These are phyloP conservation scores for Melanogaster broomeanus DNA, from an alignment of 768 basidiomycete genomes.

Conservation along the genomic window DNA sequence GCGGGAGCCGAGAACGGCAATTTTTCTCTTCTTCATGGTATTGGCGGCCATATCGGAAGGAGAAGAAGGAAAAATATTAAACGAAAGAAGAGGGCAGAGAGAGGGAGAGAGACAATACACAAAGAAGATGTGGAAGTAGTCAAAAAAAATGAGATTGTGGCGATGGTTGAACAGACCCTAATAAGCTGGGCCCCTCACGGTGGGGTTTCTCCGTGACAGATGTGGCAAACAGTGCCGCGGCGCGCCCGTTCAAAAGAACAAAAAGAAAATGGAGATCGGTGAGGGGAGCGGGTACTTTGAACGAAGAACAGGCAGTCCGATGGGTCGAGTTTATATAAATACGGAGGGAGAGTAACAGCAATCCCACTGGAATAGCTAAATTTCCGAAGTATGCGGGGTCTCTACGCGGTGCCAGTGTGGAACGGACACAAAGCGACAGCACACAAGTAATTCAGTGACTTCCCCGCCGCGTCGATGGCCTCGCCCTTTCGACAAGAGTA, in stretches of 20 bases:
- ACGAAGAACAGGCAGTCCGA: conserved; percentile 3
- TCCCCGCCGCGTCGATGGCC: conserved; percentile 9
- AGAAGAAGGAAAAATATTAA: conserved; percentile 1
- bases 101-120: conserved; percentile 17
- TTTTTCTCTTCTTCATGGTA: conserved; percentile 78
- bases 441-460: conserved; percentile 18
- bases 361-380: background rate
- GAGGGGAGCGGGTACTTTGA: conserved; percentile 2
- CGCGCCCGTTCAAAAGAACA: conserved; percentile 6
- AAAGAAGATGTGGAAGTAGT: conserved; percentile 13
- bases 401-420: conserved; percentile 23
- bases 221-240: conserved; percentile 18
- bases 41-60: conserved; percentile 31
- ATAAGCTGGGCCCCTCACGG: conserved; percentile 26
- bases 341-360: conserved; percentile 2
- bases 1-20: conserved; percentile 84
- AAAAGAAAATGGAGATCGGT: background rate
- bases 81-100: conserved; percentile 11
- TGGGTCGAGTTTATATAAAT: conserved; percentile 20
- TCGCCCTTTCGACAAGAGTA: conserved; percentile 22
- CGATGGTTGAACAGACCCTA: conserved; percentile 16
- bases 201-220: conserved; percentile 25
- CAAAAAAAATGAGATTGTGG: conserved; percentile 22
- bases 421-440: conserved; percentile 5
- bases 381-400: conserved; percentile 31